phyloP scores from a whole-genome alignment of 345 rosid species.

The Noccaea bulbosa region DNA sequence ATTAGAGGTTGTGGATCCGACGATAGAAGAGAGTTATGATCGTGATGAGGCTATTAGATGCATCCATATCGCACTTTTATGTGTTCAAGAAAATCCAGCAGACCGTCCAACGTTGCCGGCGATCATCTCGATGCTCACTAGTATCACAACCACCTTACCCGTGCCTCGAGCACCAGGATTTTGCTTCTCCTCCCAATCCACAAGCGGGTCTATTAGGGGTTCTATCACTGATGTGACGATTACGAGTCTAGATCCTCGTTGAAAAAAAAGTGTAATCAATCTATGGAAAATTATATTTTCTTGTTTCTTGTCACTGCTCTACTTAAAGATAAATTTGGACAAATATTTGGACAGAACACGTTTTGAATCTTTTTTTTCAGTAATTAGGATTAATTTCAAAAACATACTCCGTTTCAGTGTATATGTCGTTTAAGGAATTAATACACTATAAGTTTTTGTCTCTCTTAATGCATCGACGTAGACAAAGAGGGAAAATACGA shows the following conservation, averaged over 20 bases:
- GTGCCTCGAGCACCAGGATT: background rate
- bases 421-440: no score
- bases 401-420: no score
- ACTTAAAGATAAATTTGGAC: background rate
- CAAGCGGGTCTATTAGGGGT: background rate
- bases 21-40: background rate
- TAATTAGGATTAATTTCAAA: no score
- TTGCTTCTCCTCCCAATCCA: constrained; percentile 11
- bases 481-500: no score
- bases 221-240: constrained; percentile 6
- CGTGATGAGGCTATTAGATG: background rate
- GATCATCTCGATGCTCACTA: constrained; percentile 12
- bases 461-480: no score
- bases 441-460: no score
- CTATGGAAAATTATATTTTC: background rate
- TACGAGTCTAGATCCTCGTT: constrained; percentile 1
- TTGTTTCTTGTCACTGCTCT: constrained; percentile 4
- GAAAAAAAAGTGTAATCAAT: constrained; percentile 4
- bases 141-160: background rate
- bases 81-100: constrained; percentile 13
- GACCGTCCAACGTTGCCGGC: constrained; percentile 1
- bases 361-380: no score
- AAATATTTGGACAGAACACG: background rate
- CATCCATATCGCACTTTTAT: constrained; percentile 13
- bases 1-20: background rate